Evolutionary conservation across 345 rosid species (phyloP).

Genomic region (Pelargonium nanum): DNA sequence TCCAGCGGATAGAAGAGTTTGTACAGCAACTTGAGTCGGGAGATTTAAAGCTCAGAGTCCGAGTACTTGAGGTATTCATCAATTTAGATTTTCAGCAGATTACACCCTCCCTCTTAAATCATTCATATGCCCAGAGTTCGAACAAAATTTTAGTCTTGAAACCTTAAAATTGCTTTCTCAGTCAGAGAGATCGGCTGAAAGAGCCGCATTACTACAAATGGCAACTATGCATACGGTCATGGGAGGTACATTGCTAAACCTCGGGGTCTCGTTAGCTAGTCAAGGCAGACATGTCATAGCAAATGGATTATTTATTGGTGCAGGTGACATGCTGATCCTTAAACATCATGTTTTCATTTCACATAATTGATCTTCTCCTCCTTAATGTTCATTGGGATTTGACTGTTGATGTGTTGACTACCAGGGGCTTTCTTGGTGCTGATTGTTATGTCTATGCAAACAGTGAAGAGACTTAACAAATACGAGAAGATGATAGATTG

Average conservation of each 20-base stretch:
- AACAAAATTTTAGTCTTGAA: too few species aligned
- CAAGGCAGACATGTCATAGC: conserved; percentile 66
- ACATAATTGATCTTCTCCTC: not conserved
- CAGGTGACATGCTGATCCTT: conserved; percentile 30
- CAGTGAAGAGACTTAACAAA: conserved; percentile 69
- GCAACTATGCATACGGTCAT: conserved; percentile 77
- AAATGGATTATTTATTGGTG: conserved; percentile 65
- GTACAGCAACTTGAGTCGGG: conserved; percentile 83
- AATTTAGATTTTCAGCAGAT: not conserved
- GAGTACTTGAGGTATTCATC: conserved; percentile 77
- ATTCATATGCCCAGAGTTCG: not conserved
- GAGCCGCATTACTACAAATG: conserved; percentile 82
- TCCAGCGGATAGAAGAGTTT: conserved; percentile 75
- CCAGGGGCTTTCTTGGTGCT: conserved; percentile 62
- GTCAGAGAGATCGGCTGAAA: conserved; percentile 90
- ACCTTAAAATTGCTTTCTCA: conserved; percentile 16
- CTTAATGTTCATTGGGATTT: not conserved
- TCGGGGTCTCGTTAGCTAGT: conserved; percentile 58
- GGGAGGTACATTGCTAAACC: conserved; percentile 72
- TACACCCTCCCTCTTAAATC: not conserved
- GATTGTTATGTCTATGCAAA: conserved; percentile 61
- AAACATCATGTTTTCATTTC: too few species aligned
- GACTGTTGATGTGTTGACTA: conserved; percentile 3
- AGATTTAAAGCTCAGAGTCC: conserved; percentile 79
- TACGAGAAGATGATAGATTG: conserved; percentile 95